Evolutionary conservation across 495 filamentous ascomycete genomes (phyloP), one percentile per base, ranked within the genome.

Genomic region (Penicillium pancosmium): DNA sequence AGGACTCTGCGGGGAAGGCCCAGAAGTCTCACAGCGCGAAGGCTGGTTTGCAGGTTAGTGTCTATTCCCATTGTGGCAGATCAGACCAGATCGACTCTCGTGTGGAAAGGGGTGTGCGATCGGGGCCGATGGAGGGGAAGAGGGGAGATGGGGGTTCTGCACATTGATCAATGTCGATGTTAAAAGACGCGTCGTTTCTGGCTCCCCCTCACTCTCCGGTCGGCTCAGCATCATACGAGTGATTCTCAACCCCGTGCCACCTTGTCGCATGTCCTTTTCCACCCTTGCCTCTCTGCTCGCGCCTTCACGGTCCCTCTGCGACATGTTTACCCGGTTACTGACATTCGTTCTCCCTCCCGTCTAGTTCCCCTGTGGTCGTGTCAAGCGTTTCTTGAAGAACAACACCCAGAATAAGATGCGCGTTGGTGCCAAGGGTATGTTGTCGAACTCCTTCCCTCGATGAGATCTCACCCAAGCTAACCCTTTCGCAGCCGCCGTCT

Each of bases 401-500:
- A 97, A 96, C 79, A 98, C 94, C 23, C 94, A 97, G 68, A 95
- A 96, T 78, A 98, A 98, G 84, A 98, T 97, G 92, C 93, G 94
- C 80, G 95, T 98, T 64, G 95, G 94, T 67, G 94, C 94, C 65
- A 98, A 98, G 82, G 84, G 84, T 87, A 76, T 27, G 71, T 60
- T 48, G 50, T 40, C 5, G 19, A 35, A 6, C 15, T 51, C 23
- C 19, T 31, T 38, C n/a, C 43, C 7, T 40, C 5, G 16, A 34
- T 38, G 36, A 38, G 36, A 3, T 12, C 21, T 27, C 0, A 19
- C 16, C 3, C 15, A 55, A 34, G 18, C 62, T 66, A 40, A 68
- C 54, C 54, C 54, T 23, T 50, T 49, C 36, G 50, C 56, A 84
- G 94, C 94, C 57, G 92, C 94, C 55, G 94, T 98, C 70, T 98